phyloP scores from a whole-genome alignment of 805 yeast genomes.

The Phaffomyces thermotolerans region DNA sequence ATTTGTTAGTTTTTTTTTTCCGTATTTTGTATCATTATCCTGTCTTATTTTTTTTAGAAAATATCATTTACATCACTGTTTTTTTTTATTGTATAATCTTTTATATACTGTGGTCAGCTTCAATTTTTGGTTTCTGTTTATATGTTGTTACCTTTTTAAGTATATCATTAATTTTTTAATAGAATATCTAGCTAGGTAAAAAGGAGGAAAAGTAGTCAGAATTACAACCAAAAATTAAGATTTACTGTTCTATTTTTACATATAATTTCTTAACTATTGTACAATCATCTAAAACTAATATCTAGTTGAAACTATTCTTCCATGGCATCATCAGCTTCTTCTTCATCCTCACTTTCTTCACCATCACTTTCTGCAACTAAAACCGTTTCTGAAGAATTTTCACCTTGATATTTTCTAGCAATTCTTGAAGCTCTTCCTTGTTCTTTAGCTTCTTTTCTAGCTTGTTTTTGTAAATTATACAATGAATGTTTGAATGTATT shows the following conservation, averaged over 20 bases:
- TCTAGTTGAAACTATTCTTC: conserved; percentile 3
- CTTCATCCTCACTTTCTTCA: conserved; percentile 52
- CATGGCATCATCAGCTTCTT: conserved; percentile 21
- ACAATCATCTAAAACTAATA: background rate
- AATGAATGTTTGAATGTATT: conserved; percentile 56
- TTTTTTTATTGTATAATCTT: background rate
- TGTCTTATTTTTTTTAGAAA: background rate
- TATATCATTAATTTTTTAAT: conserved; percentile 3
- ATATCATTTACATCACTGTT: background rate
- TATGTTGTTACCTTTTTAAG: background rate
- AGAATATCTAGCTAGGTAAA: conserved; percentile 1
- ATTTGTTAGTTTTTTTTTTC: no score
- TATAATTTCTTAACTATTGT: background rate
- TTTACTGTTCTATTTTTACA: background rate
- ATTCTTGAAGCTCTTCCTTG: conserved; percentile 63
- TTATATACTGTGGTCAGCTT: conserved; percentile 3
- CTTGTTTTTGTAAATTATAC: conserved; percentile 43
- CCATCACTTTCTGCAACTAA: conserved; percentile 58
- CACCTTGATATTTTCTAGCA: conserved; percentile 59
- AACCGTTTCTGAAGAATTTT: conserved; percentile 41
- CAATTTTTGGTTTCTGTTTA: background rate
- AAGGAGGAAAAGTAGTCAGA: background rate
- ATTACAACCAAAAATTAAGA: no score
- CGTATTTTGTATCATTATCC: no score
- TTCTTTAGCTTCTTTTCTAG: conserved; percentile 48